Conservation (phyloP, 2,329 filamentous ascomycete species). For the Colletotrichum sp. region DNA sequence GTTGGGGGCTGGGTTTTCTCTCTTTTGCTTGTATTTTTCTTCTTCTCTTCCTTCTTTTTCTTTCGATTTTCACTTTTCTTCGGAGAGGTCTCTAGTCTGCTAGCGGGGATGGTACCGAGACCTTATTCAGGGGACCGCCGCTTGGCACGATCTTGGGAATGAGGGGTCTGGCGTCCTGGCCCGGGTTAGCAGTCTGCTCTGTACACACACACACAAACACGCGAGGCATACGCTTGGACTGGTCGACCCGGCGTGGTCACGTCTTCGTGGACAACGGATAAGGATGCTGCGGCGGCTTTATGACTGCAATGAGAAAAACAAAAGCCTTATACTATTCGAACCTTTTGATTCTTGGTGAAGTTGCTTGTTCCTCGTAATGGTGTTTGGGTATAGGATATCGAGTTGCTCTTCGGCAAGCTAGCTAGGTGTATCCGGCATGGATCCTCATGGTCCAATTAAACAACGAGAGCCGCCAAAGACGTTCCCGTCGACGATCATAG, state of each 20-base stretch:
- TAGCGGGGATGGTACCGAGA: neutral
- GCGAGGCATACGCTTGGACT: neutral
- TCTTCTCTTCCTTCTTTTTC: neutral
- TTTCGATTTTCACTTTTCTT: neutral
- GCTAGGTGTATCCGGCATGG: neutral
- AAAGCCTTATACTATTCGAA: neutral
- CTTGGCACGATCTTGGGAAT: neutral
- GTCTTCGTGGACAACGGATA: neutral
- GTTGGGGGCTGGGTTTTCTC: neutral
- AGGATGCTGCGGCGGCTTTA: neutral
- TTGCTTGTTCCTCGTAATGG: neutral
- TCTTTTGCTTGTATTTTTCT: conserved; percentile 12
- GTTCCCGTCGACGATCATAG: neutral
- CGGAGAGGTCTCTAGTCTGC: neutral
- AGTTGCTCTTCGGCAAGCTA: neutral
- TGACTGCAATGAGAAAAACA: neutral
- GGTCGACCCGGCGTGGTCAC: neutral
- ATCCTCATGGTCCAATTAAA: neutral
- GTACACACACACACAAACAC: neutral
- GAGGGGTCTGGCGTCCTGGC: neutral
- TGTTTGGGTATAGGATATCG: neutral
- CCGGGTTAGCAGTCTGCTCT: neutral
- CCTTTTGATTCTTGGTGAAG: neutral
- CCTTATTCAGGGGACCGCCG: neutral
- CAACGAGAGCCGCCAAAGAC: neutral